Evolutionary conservation across 306 rosid genomes (phyloP).

Genomic region (Parietaria judaica): DNA sequence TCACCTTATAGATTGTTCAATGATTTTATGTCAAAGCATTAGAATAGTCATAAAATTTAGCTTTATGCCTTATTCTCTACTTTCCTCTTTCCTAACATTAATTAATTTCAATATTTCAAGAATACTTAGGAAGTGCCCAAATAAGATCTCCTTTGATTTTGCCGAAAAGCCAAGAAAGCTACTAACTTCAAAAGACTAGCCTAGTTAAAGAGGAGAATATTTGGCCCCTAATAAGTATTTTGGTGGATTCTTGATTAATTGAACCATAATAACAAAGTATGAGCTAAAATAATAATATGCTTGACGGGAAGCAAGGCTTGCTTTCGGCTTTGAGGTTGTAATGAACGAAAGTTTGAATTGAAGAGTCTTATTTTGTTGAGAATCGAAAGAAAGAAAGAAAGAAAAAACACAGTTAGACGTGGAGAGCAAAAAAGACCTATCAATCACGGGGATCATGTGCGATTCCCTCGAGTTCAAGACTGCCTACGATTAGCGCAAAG

Average conservation of each 20-base stretch:
- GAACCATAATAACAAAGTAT: background rate
- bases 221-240: slow-evolving; percentile 12
- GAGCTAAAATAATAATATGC: background rate
- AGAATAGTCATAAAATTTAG: slow-evolving; percentile 1
- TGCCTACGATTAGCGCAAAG: no score
- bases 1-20: background rate
- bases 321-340: slow-evolving; percentile 3
- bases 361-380: no score
- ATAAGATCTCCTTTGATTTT: slow-evolving; percentile 9
- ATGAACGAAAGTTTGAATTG: no score
- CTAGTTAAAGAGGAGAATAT: slow-evolving; percentile 7
- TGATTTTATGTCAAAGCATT: background rate
- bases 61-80: slow-evolving; percentile 10
- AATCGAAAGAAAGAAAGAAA: no score
- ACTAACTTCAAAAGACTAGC: background rate
- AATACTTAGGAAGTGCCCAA: slow-evolving; percentile 1
- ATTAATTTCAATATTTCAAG: background rate
- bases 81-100: background rate
- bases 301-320: background rate
- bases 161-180: slow-evolving; percentile 28
- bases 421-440: no score
- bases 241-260: slow-evolving; percentile 12
- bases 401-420: no score
- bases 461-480: no score
- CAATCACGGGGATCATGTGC: no score